phyloP scores from a whole-genome alignment of 2,329 filamentous ascomycete species.

The Alternaria longipes region DNA sequence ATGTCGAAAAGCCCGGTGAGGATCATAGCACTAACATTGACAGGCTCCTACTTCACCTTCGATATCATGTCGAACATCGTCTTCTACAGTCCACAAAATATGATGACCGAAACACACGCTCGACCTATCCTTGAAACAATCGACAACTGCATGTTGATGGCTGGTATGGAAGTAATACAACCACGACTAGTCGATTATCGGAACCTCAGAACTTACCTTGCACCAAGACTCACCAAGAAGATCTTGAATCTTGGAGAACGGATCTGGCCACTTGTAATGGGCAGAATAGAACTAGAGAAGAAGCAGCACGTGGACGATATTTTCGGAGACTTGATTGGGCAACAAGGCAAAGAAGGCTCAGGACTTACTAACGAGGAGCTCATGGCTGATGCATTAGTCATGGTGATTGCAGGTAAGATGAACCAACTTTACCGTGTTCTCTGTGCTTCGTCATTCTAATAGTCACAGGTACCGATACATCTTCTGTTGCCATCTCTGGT shows the following conservation, averaged over 20 bases:
- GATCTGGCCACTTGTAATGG: neutral
- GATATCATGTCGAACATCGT: constrained; percentile 12
- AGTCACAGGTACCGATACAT: constrained; percentile 39
- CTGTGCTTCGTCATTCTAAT: constrained; percentile 20
- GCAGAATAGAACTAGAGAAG: constrained; percentile 4
- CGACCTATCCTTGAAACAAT: neutral
- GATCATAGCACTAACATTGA: neutral
- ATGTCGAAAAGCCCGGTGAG: neutral
- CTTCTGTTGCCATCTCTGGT: constrained; percentile 38
- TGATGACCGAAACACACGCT: neutral
- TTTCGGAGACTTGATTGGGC: neutral
- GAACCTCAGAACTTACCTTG: neutral
- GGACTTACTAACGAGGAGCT: constrained; percentile 2
- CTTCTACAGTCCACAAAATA: neutral
- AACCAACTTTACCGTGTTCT: neutral
- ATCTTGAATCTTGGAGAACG: neutral
- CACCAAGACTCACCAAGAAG: neutral
- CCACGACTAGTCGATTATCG: neutral
- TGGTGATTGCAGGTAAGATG: constrained; percentile 10
- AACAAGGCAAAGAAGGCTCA: neutral
- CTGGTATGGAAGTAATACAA: neutral
- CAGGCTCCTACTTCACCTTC: constrained; percentile 10
- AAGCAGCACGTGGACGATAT: constrained; percentile 5
- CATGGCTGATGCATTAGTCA: neutral
- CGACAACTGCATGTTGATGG: neutral